A percentile compares a stretch with the other conserved stretches of the same genome.
Conservation (phyloP, 2,329 filamentous ascomycete genomes). For the Fusarium chaquense region DNA sequence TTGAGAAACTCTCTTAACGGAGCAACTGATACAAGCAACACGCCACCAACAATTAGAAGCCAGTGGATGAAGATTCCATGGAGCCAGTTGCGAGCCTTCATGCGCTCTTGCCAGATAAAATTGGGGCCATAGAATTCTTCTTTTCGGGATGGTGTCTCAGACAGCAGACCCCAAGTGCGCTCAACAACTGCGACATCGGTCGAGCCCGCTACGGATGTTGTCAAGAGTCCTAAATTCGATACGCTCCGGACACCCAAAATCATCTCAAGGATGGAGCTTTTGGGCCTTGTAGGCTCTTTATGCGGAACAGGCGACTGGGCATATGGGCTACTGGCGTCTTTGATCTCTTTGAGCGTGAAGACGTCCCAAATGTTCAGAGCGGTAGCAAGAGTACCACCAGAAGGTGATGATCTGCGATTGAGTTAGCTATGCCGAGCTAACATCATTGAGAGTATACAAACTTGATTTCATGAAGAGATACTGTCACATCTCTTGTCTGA, state of each 20-base stretch:
- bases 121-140: slow-evolving; percentile 69
- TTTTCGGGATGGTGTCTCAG: slow-evolving; percentile 58
- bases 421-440: slow-evolving; percentile 14
- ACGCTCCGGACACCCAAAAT: slow-evolving; percentile 64
- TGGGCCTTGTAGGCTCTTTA: slow-evolving; percentile 47
- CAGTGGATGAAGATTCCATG: slow-evolving; percentile 64
- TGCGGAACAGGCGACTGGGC: slow-evolving; percentile 68
- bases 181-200: slow-evolving; percentile 69
- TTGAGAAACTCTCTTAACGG: slow-evolving; percentile 60
- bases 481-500: slow-evolving; percentile 64
- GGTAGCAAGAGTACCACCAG: slow-evolving; percentile 77
- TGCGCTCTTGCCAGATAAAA: slow-evolving; percentile 69
- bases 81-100: slow-evolving; percentile 63
- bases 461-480: slow-evolving; percentile 61
- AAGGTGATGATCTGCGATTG: slow-evolving; percentile 56
- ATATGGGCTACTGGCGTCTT: slow-evolving; percentile 62
- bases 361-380: slow-evolving; percentile 69
- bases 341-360: slow-evolving; percentile 63
- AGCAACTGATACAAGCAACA: slow-evolving; percentile 60
- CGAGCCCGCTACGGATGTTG: slow-evolving; percentile 62
- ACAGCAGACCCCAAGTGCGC: slow-evolving; percentile 71
- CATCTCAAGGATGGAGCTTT: slow-evolving; percentile 55
- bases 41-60: slow-evolving; percentile 56
- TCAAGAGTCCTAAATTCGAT: slow-evolving; percentile 66
- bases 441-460: slow-evolving; percentile 42